phyloP scores from a whole-genome alignment of 208 protist species.

The Crithidia fasciculata region DNA sequence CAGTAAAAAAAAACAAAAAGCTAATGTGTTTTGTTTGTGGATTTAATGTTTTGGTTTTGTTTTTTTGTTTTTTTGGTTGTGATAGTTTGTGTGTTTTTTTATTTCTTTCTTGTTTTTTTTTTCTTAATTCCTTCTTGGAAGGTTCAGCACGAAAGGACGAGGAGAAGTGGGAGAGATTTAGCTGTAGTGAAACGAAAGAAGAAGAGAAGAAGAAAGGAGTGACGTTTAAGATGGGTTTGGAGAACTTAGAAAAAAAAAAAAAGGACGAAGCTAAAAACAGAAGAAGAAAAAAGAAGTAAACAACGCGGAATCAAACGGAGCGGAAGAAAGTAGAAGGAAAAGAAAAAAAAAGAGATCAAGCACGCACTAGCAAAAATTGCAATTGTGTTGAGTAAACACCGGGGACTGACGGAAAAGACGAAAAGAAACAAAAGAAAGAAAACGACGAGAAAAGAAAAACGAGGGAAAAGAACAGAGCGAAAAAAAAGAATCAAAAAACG shows the following conservation, averaged over 20 bases:
- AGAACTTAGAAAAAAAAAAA: slow-evolving; percentile 4
- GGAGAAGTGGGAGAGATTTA: no score
- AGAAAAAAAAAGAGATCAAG: slow-evolving; percentile 4
- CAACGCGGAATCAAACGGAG: no score
- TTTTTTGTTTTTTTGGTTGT: no score
- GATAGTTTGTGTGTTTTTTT: no score
- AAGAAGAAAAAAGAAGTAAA: not conserved
- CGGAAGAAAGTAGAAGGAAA: not conserved
- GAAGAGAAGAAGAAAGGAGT: not conserved
- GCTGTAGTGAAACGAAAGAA: not conserved
- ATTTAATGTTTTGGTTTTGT: no score
- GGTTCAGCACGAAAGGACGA: no score
- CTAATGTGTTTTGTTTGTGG: no score
- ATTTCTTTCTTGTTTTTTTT: no score
- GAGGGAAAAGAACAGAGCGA: slow-evolving; percentile 1
- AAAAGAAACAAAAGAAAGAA: slow-evolving; percentile 4
- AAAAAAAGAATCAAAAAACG: slow-evolving; percentile 9
- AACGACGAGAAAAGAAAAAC: slow-evolving; percentile 5
- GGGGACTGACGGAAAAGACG: slow-evolving; percentile 5
- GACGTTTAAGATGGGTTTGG: slow-evolving; percentile 10
- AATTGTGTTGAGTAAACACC: slow-evolving; percentile 20
- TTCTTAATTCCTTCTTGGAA: no score
- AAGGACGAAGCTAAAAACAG: not conserved
- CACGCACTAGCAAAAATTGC: slow-evolving; percentile 12
- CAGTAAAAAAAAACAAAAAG: slow-evolving; percentile 3